These are phyloP conservation scores for Amaranthus hypochondriacus DNA, from an alignment of 148 eudicot genomes.

Conservation along the genomic window DNA sequence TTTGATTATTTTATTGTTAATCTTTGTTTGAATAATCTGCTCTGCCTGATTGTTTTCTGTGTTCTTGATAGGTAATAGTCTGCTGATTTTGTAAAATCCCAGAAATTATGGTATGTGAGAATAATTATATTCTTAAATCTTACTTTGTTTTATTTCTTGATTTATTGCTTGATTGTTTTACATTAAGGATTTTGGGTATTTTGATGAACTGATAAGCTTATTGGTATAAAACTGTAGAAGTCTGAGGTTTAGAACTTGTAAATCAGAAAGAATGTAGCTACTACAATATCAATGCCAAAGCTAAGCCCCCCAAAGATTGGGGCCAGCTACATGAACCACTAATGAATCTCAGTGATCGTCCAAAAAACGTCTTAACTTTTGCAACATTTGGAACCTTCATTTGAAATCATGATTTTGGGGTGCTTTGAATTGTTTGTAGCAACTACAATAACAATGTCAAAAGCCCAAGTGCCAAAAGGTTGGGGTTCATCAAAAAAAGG, in stretches of 20 bases:
- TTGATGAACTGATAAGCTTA: slow-evolving; percentile 3
- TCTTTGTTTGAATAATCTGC: background rate
- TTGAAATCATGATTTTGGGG: background rate
- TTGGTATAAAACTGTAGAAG: slow-evolving; percentile 6
- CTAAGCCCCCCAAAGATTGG: no score
- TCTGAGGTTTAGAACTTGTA: background rate
- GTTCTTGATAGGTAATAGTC: slow-evolving; percentile 18
- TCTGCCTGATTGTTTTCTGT: background rate
- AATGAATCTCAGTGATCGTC: no score
- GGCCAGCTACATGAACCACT: no score
- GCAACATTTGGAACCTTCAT: no score
- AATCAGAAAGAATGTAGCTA: background rate
- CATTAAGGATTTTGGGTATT: background rate
- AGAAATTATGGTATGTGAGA: slow-evolving; percentile 20
- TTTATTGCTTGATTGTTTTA: slow-evolving; percentile 4
- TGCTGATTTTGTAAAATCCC: slow-evolving; percentile 2
- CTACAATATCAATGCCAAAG: background rate
- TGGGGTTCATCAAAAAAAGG: background rate
- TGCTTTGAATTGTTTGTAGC: background rate
- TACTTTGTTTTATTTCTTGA: slow-evolving; percentile 2
- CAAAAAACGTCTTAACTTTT: no score
- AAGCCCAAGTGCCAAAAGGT: no score
- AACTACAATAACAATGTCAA: background rate
- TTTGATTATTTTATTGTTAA: background rate
- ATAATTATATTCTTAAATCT: background rate